Conservation (phyloP, 2,329 filamentous ascomycete species). For the Xylariaceae sp. region DNA sequence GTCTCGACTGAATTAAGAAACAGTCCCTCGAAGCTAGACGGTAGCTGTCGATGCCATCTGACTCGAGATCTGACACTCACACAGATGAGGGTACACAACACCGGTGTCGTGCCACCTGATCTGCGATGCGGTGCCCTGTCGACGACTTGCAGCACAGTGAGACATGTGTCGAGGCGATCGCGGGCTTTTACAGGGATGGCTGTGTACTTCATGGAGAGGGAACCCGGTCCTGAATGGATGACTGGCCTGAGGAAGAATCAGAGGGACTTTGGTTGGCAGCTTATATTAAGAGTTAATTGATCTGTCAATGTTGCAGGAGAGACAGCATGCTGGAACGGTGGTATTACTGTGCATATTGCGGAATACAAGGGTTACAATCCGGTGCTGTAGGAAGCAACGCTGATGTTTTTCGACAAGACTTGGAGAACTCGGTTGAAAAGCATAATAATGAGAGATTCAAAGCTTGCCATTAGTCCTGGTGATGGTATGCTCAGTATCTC, state of each 20-base stretch:
- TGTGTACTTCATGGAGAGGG: not conserved
- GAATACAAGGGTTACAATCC: not conserved
- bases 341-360: not conserved
- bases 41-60: not conserved
- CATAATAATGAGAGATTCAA: no score
- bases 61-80: not conserved
- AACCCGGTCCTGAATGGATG: no score
- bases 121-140: not conserved
- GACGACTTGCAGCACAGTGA: constrained; percentile 7
- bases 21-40: no score
- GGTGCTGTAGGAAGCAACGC: not conserved
- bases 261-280: not conserved
- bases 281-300: not conserved
- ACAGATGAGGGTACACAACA: not conserved
- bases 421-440: no score
- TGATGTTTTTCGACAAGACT: no score
- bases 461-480: not conserved
- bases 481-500: not conserved
- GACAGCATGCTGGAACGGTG: not conserved
- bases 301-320: not conserved
- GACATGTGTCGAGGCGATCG: constrained; percentile 5
- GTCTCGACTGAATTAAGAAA: no score
- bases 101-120: constrained; percentile 7
- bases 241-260: no score
- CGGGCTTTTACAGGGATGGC: not conserved